Percentiles rank a stretch among this genome's conserved stretches.
phyloP scores from a whole-genome alignment of 192 early-diverging fungal genomes.

The Gamsiella multidivaricata region DNA sequence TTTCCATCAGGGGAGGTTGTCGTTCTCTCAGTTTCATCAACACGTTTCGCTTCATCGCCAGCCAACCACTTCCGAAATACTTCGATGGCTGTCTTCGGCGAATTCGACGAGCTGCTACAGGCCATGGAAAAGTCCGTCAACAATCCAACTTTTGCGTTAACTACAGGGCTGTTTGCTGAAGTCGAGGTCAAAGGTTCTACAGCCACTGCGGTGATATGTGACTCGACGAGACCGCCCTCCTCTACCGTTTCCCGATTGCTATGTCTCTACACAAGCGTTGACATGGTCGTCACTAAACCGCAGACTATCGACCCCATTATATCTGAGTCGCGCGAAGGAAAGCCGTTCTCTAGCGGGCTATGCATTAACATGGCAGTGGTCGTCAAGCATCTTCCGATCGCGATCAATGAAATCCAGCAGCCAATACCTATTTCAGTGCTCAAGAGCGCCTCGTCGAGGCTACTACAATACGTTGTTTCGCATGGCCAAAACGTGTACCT shows the following conservation, averaged over 20 bases:
- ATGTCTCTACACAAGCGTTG: not conserved
- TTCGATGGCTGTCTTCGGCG: not conserved
- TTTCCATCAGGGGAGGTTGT: not conserved
- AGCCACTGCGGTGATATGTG: no score
- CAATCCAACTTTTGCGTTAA: not conserved
- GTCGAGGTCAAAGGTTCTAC: not conserved
- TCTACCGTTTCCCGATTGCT: not conserved
- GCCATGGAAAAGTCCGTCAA: slow-evolving; percentile 1
- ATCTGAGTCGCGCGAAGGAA: not conserved
- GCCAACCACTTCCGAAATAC: not conserved
- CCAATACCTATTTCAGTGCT: not conserved
- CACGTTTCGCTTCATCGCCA: not conserved
- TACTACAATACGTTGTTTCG: not conserved
- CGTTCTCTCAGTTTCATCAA: not conserved
- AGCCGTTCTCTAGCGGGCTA: not conserved
- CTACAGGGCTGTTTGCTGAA: not conserved
- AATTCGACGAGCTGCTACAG: slow-evolving; percentile 6
- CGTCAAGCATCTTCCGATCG: not conserved
- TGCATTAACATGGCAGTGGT: not conserved
- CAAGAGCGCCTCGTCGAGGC: not conserved
- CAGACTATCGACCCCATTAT: not conserved
- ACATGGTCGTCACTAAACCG: not conserved
- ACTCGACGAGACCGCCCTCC: not conserved
- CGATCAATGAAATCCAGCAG: not conserved
- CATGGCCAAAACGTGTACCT: slow-evolving; percentile 11